Evolutionary conservation across 495 filamentous ascomycete genomes (phyloP).

Genomic region (Cenococcum geophilum): DNA sequence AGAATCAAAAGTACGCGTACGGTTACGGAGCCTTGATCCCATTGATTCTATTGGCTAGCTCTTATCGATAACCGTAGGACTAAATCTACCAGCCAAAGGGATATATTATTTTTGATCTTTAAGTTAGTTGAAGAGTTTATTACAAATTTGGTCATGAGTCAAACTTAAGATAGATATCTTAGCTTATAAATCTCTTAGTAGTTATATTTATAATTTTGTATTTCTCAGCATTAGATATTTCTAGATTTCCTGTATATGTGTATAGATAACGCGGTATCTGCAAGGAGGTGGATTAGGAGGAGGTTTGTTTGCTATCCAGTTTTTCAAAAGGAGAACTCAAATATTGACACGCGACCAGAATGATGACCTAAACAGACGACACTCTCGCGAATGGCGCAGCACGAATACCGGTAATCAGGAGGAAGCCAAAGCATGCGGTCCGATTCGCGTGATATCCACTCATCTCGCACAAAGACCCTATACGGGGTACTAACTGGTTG

Average conservation of each 20-base stretch:
- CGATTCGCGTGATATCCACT: neutral
- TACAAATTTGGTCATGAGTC: neutral
- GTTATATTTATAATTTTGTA: neutral
- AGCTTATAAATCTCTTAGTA: neutral
- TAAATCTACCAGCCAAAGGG: too few relatives aligned
- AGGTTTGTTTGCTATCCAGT: neutral
- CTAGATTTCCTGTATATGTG: neutral
- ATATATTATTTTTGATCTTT: neutral
- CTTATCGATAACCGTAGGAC: too few relatives aligned
- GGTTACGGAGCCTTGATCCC: too few relatives aligned
- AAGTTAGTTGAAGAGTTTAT: neutral
- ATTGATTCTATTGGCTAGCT: too few relatives aligned
- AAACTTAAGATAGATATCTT: neutral
- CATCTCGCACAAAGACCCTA: neutral
- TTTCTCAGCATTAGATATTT: neutral
- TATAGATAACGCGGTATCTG: neutral
- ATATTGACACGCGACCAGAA: slow-evolving; percentile 6
- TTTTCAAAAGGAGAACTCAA: slow-evolving; percentile 1
- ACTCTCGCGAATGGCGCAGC: neutral
- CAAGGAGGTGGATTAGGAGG: slow-evolving; percentile 5
- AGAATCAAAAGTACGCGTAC: too few relatives aligned
- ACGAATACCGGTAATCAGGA: neutral
- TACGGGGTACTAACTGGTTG: neutral
- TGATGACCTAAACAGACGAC: neutral
- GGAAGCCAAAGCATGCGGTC: slow-evolving; percentile 7